These are phyloP conservation scores for Euphorbia lathyris DNA, from an alignment of 345 rosid genomes.

Conservation along the genomic window DNA sequence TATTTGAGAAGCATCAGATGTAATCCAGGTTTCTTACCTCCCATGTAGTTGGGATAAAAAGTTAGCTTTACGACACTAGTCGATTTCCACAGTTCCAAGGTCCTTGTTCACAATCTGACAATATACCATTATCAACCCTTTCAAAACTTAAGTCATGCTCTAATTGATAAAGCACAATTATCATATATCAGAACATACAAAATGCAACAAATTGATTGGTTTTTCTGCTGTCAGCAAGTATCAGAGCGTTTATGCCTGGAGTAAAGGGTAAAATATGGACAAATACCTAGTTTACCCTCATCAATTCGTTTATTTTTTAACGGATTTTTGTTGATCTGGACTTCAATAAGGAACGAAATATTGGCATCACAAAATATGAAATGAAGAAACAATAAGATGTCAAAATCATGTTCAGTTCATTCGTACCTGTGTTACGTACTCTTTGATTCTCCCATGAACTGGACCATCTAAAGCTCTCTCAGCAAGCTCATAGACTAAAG, in stretches of 20 bases:
- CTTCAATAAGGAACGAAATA: neutral
- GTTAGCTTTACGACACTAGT: conserved; percentile 18
- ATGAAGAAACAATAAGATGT: neutral
- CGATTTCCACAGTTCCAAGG: conserved; percentile 32
- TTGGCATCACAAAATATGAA: neutral
- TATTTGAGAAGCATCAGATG: neutral
- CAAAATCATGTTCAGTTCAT: neutral
- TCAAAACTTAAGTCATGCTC: neutral
- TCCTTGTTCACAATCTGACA: conserved; percentile 66
- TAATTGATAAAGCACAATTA: neutral
- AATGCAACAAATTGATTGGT: neutral
- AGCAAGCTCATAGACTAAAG: conserved; percentile 72
- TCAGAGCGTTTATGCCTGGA: too few species aligned
- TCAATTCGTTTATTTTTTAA: too few species aligned
- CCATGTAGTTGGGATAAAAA: neutral
- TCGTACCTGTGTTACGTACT: conserved; percentile 72
- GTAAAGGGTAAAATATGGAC: too few species aligned
- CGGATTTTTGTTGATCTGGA: too few species aligned
- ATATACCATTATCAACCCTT: conserved; percentile 6
- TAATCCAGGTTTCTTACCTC: neutral
- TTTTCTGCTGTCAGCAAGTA: neutral
- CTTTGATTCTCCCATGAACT: conserved; percentile 55
- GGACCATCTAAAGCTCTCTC: conserved; percentile 85
- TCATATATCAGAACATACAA: neutral
- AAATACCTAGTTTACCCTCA: too few species aligned